These are phyloP conservation scores for Eremochloa ophiuroides DNA, from an alignment of 176 grass and related monocot genomes.

Conservation along the genomic window DNA sequence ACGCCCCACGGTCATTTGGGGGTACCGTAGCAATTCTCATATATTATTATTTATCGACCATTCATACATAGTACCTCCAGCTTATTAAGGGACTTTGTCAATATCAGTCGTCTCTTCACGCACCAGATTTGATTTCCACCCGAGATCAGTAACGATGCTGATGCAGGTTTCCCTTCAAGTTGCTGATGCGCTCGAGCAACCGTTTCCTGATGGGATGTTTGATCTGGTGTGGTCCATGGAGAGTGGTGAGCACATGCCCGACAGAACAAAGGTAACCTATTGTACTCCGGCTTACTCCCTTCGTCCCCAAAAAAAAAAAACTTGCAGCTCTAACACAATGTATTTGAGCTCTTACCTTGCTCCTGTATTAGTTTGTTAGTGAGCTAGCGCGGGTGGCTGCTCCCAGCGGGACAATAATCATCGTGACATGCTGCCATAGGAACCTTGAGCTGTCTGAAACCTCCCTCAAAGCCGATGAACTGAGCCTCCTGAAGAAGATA, in stretches of 20 bases:
- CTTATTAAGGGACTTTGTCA: no score
- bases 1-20: no score
- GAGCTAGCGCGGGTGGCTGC: slow-evolving; percentile 74
- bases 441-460: slow-evolving; percentile 56
- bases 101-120: no score
- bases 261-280: slow-evolving; percentile 76
- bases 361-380: slow-evolving; percentile 45
- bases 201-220: slow-evolving; percentile 78
- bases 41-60: no score
- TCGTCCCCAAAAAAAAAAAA: no score
- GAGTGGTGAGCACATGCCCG: slow-evolving; percentile 94
- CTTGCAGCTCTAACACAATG: no score
- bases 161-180: slow-evolving; percentile 80
- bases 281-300: no score
- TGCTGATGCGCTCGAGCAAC: slow-evolving; percentile 86
- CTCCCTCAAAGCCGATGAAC: slow-evolving; percentile 66
- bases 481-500: slow-evolving; percentile 76
- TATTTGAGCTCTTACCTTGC: background rate
- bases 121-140: no score
- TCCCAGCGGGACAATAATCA: slow-evolving; percentile 76
- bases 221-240: slow-evolving; percentile 98
- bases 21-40: no score
- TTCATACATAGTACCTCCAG: no score
- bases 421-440: slow-evolving; percentile 94
- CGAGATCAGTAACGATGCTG: background rate